Conservation (phyloP, 768 basidiomycete genomes). For the Termitomyces sp. region DNA sequence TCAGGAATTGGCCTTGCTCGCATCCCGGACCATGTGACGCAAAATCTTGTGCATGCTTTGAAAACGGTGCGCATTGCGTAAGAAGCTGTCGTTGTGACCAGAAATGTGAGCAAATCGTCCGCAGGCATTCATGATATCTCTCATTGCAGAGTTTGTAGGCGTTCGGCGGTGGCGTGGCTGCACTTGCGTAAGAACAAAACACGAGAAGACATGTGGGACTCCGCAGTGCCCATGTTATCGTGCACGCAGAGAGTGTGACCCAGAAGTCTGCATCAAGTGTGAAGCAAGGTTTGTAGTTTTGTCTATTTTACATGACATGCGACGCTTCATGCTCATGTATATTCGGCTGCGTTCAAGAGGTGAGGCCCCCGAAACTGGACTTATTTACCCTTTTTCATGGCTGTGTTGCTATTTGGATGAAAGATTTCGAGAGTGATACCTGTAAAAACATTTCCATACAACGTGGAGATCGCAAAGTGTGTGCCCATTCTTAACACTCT, state of each 20-base stretch:
- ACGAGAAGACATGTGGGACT: slow-evolving; percentile 27
- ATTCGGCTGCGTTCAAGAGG: slow-evolving; percentile 14
- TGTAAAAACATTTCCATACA: slow-evolving; percentile 51
- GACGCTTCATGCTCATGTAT: neutral
- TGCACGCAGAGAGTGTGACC: slow-evolving; percentile 59
- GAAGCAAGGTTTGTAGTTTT: slow-evolving; percentile 34
- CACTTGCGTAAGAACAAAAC: slow-evolving; percentile 29
- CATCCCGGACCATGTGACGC: slow-evolving; percentile 52
- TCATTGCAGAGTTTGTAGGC: slow-evolving; percentile 30
- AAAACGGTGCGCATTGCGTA: slow-evolving; percentile 47
- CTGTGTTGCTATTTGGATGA: neutral
- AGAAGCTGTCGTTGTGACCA: slow-evolving; percentile 46
- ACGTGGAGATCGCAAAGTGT: slow-evolving; percentile 36
- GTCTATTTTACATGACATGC: neutral
- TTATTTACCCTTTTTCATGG: neutral
- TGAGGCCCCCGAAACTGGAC: neutral
- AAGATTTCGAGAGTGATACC: slow-evolving; percentile 21
- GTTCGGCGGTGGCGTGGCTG: slow-evolving; percentile 53
- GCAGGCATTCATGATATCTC: neutral
- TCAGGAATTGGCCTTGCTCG: slow-evolving; percentile 43
- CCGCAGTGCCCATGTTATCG: slow-evolving; percentile 46
- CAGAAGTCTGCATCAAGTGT: slow-evolving; percentile 53
- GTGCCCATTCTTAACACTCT: neutral
- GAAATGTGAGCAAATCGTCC: slow-evolving; percentile 38
- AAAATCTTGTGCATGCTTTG: slow-evolving; percentile 43